Percentiles rank a stretch among this genome's conserved stretches.
Conservation (phyloP, 1,139 yeast species). For the Lodderomyces oxycetoniae region DNA sequence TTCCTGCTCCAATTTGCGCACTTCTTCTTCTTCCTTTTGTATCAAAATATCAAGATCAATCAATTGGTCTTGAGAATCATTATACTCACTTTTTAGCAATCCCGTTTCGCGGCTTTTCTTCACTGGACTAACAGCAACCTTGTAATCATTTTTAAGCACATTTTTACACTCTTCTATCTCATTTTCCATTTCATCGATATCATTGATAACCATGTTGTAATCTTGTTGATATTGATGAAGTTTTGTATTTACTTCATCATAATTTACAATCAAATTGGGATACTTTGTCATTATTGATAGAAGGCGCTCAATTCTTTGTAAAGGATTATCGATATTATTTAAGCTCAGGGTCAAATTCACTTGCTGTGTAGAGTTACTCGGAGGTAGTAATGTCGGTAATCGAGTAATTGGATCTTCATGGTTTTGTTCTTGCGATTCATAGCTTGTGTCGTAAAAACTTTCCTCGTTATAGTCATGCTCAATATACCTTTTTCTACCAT, state of each 20-base stretch:
- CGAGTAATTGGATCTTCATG: slow-evolving; percentile 21
- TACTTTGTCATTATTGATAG: slow-evolving; percentile 21
- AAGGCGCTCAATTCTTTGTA: slow-evolving; percentile 20
- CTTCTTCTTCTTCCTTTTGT: slow-evolving; percentile 31
- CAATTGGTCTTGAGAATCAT: slow-evolving; percentile 3
- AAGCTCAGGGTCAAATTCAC: background rate
- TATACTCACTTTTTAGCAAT: background rate
- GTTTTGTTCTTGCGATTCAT: slow-evolving; percentile 5
- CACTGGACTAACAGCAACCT: slow-evolving; percentile 1
- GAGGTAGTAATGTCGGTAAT: slow-evolving; percentile 11
- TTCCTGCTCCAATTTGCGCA: slow-evolving; percentile 27
- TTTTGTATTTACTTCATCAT: slow-evolving; percentile 19
- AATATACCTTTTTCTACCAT: slow-evolving; percentile 30
- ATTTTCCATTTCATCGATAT: slow-evolving; percentile 25
- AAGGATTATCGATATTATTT: slow-evolving; percentile 11
- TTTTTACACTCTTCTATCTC: slow-evolving; percentile 16
- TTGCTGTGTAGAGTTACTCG: background rate
- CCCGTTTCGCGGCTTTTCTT: background rate
- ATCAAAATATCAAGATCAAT: slow-evolving; percentile 31
- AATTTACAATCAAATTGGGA: slow-evolving; percentile 27
- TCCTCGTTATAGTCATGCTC: slow-evolving; percentile 16
- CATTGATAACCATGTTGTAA: slow-evolving; percentile 20
- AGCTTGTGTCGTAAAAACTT: slow-evolving; percentile 6
- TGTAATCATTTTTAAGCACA: background rate
- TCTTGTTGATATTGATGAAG: slow-evolving; percentile 21